Conservation (phyloP, 352 stramenopile species). For the Phytophthora multivora region DNA sequence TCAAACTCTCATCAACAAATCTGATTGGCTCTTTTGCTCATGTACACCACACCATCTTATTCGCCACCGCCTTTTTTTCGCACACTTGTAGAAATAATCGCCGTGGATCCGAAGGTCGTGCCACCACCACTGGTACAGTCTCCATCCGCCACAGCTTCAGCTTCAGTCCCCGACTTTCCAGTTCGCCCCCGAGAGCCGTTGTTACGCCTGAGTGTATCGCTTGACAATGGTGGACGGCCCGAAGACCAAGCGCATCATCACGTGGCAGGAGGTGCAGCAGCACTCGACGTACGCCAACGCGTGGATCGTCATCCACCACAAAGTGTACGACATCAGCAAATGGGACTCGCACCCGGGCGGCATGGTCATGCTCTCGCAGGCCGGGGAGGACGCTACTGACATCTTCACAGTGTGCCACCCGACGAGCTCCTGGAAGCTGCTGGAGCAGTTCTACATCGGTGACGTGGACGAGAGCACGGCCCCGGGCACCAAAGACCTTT, state of each 20-base stretch:
- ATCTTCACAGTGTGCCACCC: conserved; percentile 99
- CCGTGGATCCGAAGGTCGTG: conserved; percentile 20
- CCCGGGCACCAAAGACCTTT: conserved; percentile 31
- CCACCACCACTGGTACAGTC: conserved; percentile 31
- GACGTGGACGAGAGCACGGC: conserved; percentile 89
- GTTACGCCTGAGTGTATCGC: neutral
- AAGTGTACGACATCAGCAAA: conserved; percentile 91
- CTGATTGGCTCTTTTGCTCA: conserved; percentile 1
- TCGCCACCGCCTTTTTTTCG: conserved; percentile 5
- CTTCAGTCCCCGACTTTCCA: conserved; percentile 37
- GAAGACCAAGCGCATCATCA: conserved; percentile 71
- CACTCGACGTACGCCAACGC: conserved; percentile 77
- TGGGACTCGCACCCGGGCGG: conserved; percentile 87
- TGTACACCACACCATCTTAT: conserved; percentile 14
- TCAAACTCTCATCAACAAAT: neutral
- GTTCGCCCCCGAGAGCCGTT: conserved; percentile 2
- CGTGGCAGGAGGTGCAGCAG: conserved; percentile 76
- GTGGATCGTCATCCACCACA: conserved; percentile 92
- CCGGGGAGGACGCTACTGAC: conserved; percentile 98
- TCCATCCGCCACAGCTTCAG: conserved; percentile 21
- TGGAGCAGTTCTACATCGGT: conserved; percentile 98
- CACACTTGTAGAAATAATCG: conserved; percentile 16
- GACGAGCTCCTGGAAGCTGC: conserved; percentile 90
- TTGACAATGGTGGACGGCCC: conserved; percentile 63
- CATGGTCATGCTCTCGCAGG: conserved; percentile 97